Evolutionary conservation across 1,139 yeast genomes (phyloP), one percentile per base, ranked within the genome.

Genomic region (Torulaspora pretoriensis): DNA sequence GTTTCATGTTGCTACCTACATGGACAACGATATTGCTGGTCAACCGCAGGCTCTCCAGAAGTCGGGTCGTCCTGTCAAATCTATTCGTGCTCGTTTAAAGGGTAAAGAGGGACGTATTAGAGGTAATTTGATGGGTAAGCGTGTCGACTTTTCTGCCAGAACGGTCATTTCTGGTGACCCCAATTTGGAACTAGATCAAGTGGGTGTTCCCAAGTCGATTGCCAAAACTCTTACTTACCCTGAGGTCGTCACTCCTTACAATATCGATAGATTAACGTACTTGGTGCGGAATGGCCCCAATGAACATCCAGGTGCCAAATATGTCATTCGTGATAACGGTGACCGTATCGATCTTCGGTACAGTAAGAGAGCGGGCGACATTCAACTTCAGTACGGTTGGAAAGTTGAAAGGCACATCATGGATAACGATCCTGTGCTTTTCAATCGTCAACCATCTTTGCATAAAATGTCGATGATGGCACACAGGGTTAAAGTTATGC

Each of bases 401-500:
- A 89, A 87, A 66, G 98, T 94, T 49, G 98, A 94, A 68, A 89
- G 99, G 68, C 99, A 92, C 67, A 78, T 92, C 60, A 87, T 89
- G 85, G 98, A 92, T 67, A 80, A 90, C 60, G 99, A 92, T 65
- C 97, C 98, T 2, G 98, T 92, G 27, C 77, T 92, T 61, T 92
- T 92, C 75, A 92, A 92, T 67, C 96, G 99, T 77, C 99, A 94
- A 72, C 98, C 99, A 43, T 92, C 98, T 28, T 75, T 94, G 69
- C 99, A 94, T 72, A 94, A 94, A 70, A 92, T 94, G 97, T 89
- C 97, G 50, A 94, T 94, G 98, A 94, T 94, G 98, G 96, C 97
- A n/a, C 99, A 94, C 67, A 80, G 97, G 71, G 98, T 92, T 32
- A 89, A 87, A 65, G 98, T 92, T 42, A 90, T 94, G 96, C 99